Evolutionary conservation across 2,329 filamentous ascomycete genomes (phyloP).

Genomic region (Calonectria naviculata): DNA sequence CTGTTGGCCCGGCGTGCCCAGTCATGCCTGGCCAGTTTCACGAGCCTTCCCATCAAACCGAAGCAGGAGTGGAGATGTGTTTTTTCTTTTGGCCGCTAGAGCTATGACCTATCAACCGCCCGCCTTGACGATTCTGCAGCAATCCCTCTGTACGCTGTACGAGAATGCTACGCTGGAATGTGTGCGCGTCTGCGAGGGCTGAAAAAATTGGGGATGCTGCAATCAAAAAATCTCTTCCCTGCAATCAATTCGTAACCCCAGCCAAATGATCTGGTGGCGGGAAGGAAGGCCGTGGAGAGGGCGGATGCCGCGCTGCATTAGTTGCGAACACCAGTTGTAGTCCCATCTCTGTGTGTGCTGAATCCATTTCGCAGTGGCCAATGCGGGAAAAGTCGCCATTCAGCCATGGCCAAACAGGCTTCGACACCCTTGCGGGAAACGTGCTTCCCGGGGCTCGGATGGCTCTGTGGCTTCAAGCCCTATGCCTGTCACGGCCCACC

Average conservation of each 20-base stretch:
- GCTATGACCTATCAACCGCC: background rate
- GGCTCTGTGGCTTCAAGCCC: background rate
- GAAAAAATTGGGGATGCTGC: background rate
- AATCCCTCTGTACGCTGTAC: background rate
- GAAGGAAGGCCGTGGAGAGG: background rate
- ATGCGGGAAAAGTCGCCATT: background rate
- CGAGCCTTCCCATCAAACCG: background rate
- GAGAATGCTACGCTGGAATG: background rate
- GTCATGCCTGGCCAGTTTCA: background rate
- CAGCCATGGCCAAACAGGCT: background rate
- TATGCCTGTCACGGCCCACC: background rate
- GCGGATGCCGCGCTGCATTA: background rate
- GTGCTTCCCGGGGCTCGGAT: background rate
- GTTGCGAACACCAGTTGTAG: background rate
- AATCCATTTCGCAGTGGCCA: background rate
- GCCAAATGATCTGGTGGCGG: background rate
- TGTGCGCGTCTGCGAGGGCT: background rate
- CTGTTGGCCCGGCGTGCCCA: background rate
- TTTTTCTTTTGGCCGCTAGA: background rate
- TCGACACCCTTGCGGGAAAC: background rate
- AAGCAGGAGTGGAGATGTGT: background rate
- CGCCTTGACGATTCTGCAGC: background rate
- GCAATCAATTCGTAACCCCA: background rate
- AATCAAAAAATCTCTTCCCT: background rate
- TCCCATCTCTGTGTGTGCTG: background rate